Base-by-base conservation (phyloP, 1,139 yeast species). In the Hemisphaericaspora lyxosophila region DNA sequence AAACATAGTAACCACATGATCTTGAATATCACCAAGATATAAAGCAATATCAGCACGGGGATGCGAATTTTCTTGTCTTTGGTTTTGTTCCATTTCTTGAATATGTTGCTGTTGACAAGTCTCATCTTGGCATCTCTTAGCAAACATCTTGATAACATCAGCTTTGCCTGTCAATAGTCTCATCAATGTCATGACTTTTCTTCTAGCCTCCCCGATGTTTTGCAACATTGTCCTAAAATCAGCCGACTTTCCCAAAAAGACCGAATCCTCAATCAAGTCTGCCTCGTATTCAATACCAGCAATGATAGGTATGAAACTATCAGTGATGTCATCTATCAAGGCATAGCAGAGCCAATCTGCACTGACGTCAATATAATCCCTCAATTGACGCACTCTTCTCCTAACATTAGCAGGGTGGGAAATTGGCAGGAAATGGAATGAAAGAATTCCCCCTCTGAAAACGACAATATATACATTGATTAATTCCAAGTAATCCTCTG, bases 321-420 rank as follows among this genome's bases (percentile, higher is more conserved):
- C 98, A 1, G 97, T 90, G 46, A 92, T 88, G 59, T 92, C 97
- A 67, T 92, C 98, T 54, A 92, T 89, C 47, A 92, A 69, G 0
- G 98, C 98, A 64, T 92, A 92, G 3, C 96, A 92, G 35, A 92
- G 84, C 98, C 98, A 92, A 60, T 92, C 98, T 0, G 97, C 81
- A 1, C 94, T 80, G 4, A 92, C 96, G 2, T 87, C 86, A 45
- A 92, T 70, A 54, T 90, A 92, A 57, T 92, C 98, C 46, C 85
- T 76, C 46, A 92, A 72, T 46, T 92, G 68, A 41, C 98, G 72
- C 0, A 95, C 95, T 54, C 98, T 79, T 57, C 97, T 77, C 51
- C 98, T 77, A 27, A 92, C 98, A 57, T 92, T 92, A 39, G 89
- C 86, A 0, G 97, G 95, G 59, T 92, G 98, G 1, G 97, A 96